These are phyloP conservation scores for Singerocomus rubriflavus DNA, from an alignment of 1,284 basidiomycete species.

Conservation along the genomic window DNA sequence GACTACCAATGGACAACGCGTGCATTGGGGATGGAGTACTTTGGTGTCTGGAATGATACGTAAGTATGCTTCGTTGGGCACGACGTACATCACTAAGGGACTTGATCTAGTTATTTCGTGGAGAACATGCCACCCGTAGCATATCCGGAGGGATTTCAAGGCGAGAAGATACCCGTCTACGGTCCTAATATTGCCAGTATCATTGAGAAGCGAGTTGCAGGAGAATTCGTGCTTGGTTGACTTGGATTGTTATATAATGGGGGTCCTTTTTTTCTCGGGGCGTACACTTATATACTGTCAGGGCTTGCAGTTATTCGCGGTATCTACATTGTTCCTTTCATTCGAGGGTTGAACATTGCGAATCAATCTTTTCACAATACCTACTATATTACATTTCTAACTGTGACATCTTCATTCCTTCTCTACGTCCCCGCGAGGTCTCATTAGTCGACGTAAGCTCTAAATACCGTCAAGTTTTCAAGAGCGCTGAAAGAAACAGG, in stretches of 20 bases:
- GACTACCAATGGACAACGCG: conserved; percentile 78
- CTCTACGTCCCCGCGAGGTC: not conserved
- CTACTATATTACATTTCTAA: not conserved
- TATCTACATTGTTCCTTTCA: not conserved
- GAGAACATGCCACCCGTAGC: conserved; percentile 52
- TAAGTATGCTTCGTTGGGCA: conserved; percentile 35
- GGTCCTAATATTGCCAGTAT: conserved; percentile 52
- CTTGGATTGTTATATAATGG: not conserved
- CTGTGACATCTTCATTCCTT: not conserved
- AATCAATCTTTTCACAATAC: not conserved
- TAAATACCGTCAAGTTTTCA: conserved; percentile 52
- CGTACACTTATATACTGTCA: not conserved
- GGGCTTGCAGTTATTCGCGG: not conserved
- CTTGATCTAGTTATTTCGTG: conserved; percentile 39
- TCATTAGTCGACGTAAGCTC: conserved; percentile 54
- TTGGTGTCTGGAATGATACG: conserved; percentile 76
- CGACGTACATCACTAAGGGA: not conserved
- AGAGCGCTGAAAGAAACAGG: conserved; percentile 38
- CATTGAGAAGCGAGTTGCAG: conserved; percentile 56
- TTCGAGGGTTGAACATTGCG: not conserved
- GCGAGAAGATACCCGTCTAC: conserved; percentile 63
- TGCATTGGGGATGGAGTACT: conserved; percentile 72
- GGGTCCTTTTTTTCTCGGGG: conserved; percentile 2
- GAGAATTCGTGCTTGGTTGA: conserved; percentile 14
- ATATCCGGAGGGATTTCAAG: conserved; percentile 80